Conservation (phyloP, 2,329 filamentous ascomycete genomes). For the Epichloe gansuensis region DNA sequence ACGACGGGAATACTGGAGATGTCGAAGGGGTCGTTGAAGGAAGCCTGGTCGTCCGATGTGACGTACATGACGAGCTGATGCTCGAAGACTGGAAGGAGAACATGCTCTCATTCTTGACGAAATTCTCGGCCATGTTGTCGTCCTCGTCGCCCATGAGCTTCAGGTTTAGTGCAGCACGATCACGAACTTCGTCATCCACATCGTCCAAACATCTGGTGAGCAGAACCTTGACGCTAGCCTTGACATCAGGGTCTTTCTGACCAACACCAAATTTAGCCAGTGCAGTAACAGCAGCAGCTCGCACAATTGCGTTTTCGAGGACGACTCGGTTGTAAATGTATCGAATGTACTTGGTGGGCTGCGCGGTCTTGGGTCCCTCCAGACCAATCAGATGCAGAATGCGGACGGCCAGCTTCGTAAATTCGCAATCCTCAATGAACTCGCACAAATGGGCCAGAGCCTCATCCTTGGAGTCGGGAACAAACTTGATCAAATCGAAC, state of each 20-base stretch:
- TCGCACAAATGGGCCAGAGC: slow-evolving; percentile 93
- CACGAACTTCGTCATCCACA: slow-evolving; percentile 92
- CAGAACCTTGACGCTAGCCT: slow-evolving; percentile 86
- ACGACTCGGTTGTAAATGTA: slow-evolving; percentile 99
- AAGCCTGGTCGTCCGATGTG: slow-evolving; percentile 77
- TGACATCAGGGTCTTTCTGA: slow-evolving; percentile 92
- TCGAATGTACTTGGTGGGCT: slow-evolving; percentile 96
- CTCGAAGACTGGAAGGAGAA: slow-evolving; percentile 93
- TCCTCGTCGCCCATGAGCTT: slow-evolving; percentile 88
- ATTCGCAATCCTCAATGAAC: slow-evolving; percentile 99
- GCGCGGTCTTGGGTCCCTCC: slow-evolving; percentile 87
- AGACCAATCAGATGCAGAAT: slow-evolving; percentile 88
- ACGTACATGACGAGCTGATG: slow-evolving; percentile 97
- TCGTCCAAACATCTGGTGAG: slow-evolving; percentile 91
- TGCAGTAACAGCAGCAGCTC: slow-evolving; percentile 89
- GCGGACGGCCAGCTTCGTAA: slow-evolving; percentile 91
- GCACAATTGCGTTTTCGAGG: slow-evolving; percentile 89
- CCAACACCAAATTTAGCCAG: slow-evolving; percentile 95
- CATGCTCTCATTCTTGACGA: slow-evolving; percentile 94
- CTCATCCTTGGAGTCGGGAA: slow-evolving; percentile 71
- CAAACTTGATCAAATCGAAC: slow-evolving; percentile 98
- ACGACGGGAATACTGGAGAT: slow-evolving; percentile 84
- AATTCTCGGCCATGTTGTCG: slow-evolving; percentile 71
- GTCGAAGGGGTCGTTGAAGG: slow-evolving; percentile 79
- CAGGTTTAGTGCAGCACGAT: slow-evolving; percentile 86